Conservation (phyloP, 768 basidiomycete genomes). For the Lentinula guzmanii region DNA sequence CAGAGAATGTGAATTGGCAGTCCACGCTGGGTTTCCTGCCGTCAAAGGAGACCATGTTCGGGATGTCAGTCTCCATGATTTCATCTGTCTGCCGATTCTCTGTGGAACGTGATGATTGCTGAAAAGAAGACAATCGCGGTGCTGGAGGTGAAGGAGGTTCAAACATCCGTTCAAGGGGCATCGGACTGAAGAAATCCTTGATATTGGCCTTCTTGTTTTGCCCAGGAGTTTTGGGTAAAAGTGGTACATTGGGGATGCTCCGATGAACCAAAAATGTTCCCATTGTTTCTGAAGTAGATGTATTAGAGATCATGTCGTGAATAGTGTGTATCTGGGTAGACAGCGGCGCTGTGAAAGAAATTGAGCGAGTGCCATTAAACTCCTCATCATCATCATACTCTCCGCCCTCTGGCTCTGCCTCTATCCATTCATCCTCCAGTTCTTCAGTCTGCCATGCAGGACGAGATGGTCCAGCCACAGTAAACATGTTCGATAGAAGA, state of each 20-base stretch:
- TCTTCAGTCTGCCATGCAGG: slow-evolving; percentile 89
- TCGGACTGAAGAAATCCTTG: slow-evolving; percentile 84
- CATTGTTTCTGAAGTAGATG: slow-evolving; percentile 25
- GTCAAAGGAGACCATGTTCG: slow-evolving; percentile 39
- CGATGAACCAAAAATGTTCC: slow-evolving; percentile 78
- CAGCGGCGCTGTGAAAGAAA: slow-evolving; percentile 57
- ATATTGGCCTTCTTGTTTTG: slow-evolving; percentile 39
- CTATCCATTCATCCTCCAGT: slow-evolving; percentile 89
- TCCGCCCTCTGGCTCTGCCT: slow-evolving; percentile 41
- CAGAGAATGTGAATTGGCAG: slow-evolving; percentile 71
- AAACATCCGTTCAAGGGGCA: slow-evolving; percentile 88
- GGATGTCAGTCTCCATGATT: slow-evolving; percentile 44
- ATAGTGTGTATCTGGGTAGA: slow-evolving; percentile 46
- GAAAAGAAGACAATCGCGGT: slow-evolving; percentile 8
- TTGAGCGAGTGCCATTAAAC: slow-evolving; percentile 46
- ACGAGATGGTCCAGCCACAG: slow-evolving; percentile 11
- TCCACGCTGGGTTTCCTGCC: slow-evolving; percentile 41
- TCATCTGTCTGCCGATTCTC: slow-evolving; percentile 25
- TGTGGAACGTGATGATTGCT: slow-evolving; percentile 11
- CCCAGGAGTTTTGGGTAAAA: slow-evolving; percentile 65
- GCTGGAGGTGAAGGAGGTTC: slow-evolving; percentile 83
- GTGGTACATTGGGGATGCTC: slow-evolving; percentile 48
- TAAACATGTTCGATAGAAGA: slow-evolving; percentile 6
- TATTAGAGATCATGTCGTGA: slow-evolving; percentile 19
- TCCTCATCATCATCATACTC: slow-evolving; percentile 28